Percentiles rank a stretch among this genome's conserved stretches.
phyloP scores from a whole-genome alignment of 345 rosid species.

The Carallia pectinifolia region DNA sequence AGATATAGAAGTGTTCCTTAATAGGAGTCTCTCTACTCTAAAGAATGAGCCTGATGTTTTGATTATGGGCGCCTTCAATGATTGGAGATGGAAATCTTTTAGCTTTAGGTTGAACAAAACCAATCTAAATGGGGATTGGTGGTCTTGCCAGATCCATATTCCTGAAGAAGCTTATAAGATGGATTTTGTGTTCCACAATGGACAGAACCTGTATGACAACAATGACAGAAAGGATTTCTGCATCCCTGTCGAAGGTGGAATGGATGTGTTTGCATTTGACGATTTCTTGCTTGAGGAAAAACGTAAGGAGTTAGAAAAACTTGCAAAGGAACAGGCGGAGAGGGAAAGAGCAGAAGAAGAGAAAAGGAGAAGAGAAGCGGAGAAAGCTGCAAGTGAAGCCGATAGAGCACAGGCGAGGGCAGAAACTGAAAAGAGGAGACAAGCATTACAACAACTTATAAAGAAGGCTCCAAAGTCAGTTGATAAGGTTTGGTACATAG shows the following conservation, averaged over 20 bases:
- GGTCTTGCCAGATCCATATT: constrained; percentile 74
- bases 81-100: constrained; percentile 90
- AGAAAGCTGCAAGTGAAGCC: constrained; percentile 71
- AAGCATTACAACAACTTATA: constrained; percentile 40
- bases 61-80: constrained; percentile 89
- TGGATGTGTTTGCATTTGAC: constrained; percentile 71
- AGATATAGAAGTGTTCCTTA: constrained; percentile 74
- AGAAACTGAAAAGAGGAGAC: constrained; percentile 56
- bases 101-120: constrained; percentile 62
- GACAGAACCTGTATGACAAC: constrained; percentile 70
- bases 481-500: constrained; percentile 68
- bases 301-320: constrained; percentile 61
- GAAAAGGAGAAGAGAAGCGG: constrained; percentile 63
- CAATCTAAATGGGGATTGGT: constrained; percentile 72
- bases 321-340: constrained; percentile 79
- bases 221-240: constrained; percentile 67
- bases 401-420: constrained; percentile 66
- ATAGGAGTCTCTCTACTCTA: constrained; percentile 59
- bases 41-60: constrained; percentile 57
- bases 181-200: constrained; percentile 89
- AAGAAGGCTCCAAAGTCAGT: constrained; percentile 47
- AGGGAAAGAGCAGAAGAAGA: constrained; percentile 74
- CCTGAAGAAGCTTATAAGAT: constrained; percentile 89
- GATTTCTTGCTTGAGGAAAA: constrained; percentile 87
- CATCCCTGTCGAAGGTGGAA: constrained; percentile 65